Base-by-base conservation (phyloP, 306 rosid species). In the Hippophae gyantsensis region DNA sequence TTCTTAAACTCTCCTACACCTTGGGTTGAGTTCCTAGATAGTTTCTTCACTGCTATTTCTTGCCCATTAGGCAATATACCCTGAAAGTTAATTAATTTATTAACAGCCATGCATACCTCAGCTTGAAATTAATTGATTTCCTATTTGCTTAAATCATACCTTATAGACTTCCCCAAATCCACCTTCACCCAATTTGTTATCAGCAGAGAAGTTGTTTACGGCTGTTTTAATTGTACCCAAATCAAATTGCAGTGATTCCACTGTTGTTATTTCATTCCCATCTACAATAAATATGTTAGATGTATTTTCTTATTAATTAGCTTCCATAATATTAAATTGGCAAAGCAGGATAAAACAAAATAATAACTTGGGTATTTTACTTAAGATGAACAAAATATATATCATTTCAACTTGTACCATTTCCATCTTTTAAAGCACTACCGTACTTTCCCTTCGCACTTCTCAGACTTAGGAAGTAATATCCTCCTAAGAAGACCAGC, bases 101-200 rank as follows among this genome's bases (percentile, higher is more conserved):
- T 18, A 1, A 32, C 4, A 32, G 0, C 38, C 3, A 32, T 32
- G 38, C 5, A 18, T 18, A 32, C 4, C 38, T 32, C 38, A 32
- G 5, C 38, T 32, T 32, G 38, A 32, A 32, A 32, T 4, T 32
- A 32, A 32, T 32, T 32, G 38, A 1, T 32, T 32, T 32, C 5
- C 38, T 32, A 32, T 32, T 32, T 32, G 38, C 4, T 32, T 32
- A 32, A 32, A 32, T 18, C 38, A 32, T 50, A 79, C 88, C 80
- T 79, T 82, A 72, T 67, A 82, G 56, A 79, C 88, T 48, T 18
- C 56, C 23, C 85, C 85, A 64, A 79, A 73, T 63, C 83, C 82
- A 32, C 89, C 89, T 71, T 53, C 72, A 0, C 87, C 85, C 40
- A 82, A 54, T 51, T 51, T 66, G 57, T 76, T 70, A 2, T 74